phyloP scores from a whole-genome alignment of 2,329 filamentous ascomycete genomes.

The Microcyclosporella mali region DNA sequence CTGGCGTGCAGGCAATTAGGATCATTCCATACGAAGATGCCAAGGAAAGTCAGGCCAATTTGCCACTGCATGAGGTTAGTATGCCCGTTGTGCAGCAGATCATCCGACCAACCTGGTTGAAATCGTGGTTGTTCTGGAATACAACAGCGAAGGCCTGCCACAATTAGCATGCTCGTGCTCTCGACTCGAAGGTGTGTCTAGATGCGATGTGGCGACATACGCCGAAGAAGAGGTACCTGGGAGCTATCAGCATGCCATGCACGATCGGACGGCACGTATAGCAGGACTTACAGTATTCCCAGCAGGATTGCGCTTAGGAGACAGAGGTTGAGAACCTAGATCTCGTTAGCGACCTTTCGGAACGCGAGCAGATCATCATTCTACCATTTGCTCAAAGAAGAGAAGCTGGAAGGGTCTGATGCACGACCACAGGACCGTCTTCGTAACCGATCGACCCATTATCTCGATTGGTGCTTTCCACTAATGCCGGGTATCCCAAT shows the following conservation, averaged over 20 bases:
- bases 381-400: slow-evolving; percentile 62
- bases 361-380: background rate
- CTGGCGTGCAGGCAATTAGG: background rate
- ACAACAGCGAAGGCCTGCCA: slow-evolving; percentile 66
- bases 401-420: slow-evolving; percentile 71
- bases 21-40: slow-evolving; percentile 51
- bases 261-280: no score
- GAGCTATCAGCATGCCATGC: no score
- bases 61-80: slow-evolving; percentile 41
- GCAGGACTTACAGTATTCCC: slow-evolving; percentile 58
- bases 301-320: slow-evolving; percentile 78
- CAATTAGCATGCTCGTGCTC: slow-evolving; percentile 7
- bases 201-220: slow-evolving; percentile 10
- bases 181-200: background rate
- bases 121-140: slow-evolving; percentile 66
- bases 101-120: slow-evolving; percentile 41
- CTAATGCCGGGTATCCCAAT: slow-evolving; percentile 28
- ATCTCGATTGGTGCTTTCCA: slow-evolving; percentile 75
- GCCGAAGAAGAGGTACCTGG: slow-evolving; percentile 70
- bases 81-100: no score
- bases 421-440: slow-evolving; percentile 47
- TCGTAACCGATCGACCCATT: slow-evolving; percentile 58
- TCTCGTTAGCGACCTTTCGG: no score
- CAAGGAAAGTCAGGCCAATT: slow-evolving; percentile 68
- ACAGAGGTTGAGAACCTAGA: slow-evolving; percentile 53